Evolutionary conservation across 2,329 filamentous ascomycete species (phyloP).

Genomic region (Dothistroma septosporum): DNA sequence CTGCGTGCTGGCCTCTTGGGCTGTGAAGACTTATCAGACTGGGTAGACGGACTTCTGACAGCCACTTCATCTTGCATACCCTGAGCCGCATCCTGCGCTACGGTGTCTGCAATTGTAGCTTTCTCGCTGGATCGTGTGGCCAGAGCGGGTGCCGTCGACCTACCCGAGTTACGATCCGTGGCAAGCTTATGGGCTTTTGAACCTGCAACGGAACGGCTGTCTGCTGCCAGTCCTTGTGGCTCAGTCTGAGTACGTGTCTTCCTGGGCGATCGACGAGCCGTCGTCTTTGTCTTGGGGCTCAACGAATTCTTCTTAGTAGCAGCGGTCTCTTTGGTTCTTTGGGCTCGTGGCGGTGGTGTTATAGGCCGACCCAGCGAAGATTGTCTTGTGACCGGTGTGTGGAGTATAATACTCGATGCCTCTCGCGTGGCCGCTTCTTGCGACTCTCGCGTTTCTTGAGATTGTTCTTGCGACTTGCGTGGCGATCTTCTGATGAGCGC

Average conservation of each 20-base stretch:
- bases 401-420: background rate
- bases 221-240: background rate
- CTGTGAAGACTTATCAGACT: background rate
- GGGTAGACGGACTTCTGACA: background rate
- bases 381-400: background rate
- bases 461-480: constrained; percentile 7
- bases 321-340: constrained; percentile 5
- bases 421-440: background rate
- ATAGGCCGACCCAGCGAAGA: background rate
- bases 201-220: background rate
- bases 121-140: background rate
- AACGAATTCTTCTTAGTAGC: constrained; percentile 9
- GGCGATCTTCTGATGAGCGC: constrained; percentile 14
- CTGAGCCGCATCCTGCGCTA: background rate
- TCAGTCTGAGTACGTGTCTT: constrained; percentile 12
- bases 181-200: background rate
- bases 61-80: background rate
- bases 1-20: constrained; percentile 23
- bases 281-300: constrained; percentile 8
- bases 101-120: background rate
- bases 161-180: background rate
- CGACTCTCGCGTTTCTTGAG: constrained; percentile 1
- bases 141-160: background rate
- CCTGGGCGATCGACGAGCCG: constrained; percentile 10
- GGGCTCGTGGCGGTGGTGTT: background rate